These are phyloP conservation scores for Exophiala aquamarina DNA, from an alignment of 2,329 filamentous ascomycete species.

Conservation along the genomic window DNA sequence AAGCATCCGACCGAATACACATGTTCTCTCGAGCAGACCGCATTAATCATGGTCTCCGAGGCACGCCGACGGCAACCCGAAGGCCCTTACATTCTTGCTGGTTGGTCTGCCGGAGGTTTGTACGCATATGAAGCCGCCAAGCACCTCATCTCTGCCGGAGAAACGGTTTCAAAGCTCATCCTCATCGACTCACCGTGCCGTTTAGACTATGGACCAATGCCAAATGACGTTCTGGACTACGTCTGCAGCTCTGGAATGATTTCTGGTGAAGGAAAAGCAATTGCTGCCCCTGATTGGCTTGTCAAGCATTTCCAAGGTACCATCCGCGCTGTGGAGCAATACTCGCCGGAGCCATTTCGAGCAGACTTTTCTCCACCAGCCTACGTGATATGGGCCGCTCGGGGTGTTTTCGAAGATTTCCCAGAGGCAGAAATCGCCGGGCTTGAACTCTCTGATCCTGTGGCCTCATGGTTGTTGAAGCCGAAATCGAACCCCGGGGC, in stretches of 20 bases:
- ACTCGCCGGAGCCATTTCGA: constrained; percentile 10
- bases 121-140: constrained; percentile 67
- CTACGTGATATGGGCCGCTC: constrained; percentile 13
- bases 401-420: constrained; percentile 6
- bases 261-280: background rate
- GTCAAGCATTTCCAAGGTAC: constrained; percentile 13
- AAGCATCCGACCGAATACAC: constrained; percentile 39
- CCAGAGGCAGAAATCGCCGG: constrained; percentile 4
- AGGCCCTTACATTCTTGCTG: constrained; percentile 64
- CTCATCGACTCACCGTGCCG: constrained; percentile 65
- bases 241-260: background rate
- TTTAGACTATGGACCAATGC: constrained; percentile 43
- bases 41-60: constrained; percentile 18
- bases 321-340: constrained; percentile 9
- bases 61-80: constrained; percentile 48
- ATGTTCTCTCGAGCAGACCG: constrained; percentile 41
- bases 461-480: background rate
- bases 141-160: constrained; percentile 58
- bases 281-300: constrained; percentile 8
- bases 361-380: background rate
- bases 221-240: constrained; percentile 3
- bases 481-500: constrained; percentile 2
- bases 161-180: constrained; percentile 60
- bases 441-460: background rate
- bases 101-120: constrained; percentile 77